phyloP scores from a whole-genome alignment of 257 asterid genomes.

The Catharanthus roseus region DNA sequence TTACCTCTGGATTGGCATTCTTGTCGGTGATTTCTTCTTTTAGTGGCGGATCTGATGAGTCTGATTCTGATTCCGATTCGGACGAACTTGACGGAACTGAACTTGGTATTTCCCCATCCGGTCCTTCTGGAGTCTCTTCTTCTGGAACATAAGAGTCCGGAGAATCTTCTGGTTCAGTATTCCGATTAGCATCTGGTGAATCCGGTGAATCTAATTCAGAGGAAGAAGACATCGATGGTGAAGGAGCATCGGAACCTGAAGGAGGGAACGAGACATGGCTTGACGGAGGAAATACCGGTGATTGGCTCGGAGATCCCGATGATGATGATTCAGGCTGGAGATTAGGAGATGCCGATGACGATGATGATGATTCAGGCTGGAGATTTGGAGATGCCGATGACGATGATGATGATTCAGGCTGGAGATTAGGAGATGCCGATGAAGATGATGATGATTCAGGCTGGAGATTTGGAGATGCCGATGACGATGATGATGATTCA shows the following conservation, averaged over 20 bases:
- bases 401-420: too few relatives aligned
- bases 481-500: too few relatives aligned
- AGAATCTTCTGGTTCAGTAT: neutral
- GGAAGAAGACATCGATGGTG: neutral
- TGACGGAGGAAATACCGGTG: neutral
- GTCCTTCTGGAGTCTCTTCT: neutral
- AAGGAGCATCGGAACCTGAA: neutral
- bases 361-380: too few relatives aligned
- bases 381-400: neutral
- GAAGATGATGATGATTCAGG: too few relatives aligned
- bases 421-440: too few relatives aligned
- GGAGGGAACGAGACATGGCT: constrained; percentile 6
- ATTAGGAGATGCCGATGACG: neutral
- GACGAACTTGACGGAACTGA: neutral
- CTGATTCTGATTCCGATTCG: neutral
- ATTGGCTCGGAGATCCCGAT: neutral
- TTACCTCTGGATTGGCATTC: neutral
- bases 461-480: too few relatives aligned
- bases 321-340: neutral
- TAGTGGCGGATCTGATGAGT: neutral
- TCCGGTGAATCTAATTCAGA: too few relatives aligned
- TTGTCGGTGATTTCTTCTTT: neutral
- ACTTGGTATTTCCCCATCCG: neutral
- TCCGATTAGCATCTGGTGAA: neutral
- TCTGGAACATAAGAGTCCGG: neutral